Evolutionary conservation across 106 monocot species (phyloP).

Genomic region (Phalaenopsis aphrodite): DNA sequence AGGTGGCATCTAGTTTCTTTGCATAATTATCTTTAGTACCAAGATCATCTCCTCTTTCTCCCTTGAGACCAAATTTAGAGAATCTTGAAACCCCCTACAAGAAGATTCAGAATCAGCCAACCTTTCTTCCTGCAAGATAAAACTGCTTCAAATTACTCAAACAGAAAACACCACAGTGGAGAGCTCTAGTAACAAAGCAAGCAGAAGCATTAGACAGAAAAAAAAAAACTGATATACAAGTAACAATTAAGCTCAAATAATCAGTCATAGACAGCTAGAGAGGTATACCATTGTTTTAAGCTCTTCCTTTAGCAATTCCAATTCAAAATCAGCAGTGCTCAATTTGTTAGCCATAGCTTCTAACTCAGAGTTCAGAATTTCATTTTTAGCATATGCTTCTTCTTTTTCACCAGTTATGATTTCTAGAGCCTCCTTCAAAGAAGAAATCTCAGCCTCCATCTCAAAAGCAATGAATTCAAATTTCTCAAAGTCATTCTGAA

Average conservation of each 20-base stretch:
- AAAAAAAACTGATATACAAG: background rate
- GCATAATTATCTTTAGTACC: slow-evolving; percentile 26
- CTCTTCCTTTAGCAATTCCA: slow-evolving; percentile 44
- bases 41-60: slow-evolving; percentile 88
- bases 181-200: background rate
- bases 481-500: slow-evolving; percentile 60
- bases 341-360: slow-evolving; percentile 37
- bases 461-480: slow-evolving; percentile 53
- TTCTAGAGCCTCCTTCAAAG: slow-evolving; percentile 45
- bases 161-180: background rate
- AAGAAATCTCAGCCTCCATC: slow-evolving; percentile 64
- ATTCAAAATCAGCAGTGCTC: slow-evolving; percentile 37
- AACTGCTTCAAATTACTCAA: background rate
- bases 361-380: slow-evolving; percentile 35
- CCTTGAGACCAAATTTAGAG: slow-evolving; percentile 32
- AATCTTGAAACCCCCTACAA: slow-evolving; percentile 33
- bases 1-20: background rate
- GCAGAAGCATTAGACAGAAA: background rate
- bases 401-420: slow-evolving; percentile 51
- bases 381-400: slow-evolving; percentile 31
- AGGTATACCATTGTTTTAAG: slow-evolving; percentile 33
- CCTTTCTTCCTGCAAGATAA: slow-evolving; percentile 36
- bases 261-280: background rate
- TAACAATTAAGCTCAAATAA: background rate
- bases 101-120: slow-evolving; percentile 45